Percentiles rank a stretch among this genome's conserved stretches.
Evolutionary conservation across 2,329 filamentous ascomycete genomes (phyloP).

Genomic region (Alternaria atra): DNA sequence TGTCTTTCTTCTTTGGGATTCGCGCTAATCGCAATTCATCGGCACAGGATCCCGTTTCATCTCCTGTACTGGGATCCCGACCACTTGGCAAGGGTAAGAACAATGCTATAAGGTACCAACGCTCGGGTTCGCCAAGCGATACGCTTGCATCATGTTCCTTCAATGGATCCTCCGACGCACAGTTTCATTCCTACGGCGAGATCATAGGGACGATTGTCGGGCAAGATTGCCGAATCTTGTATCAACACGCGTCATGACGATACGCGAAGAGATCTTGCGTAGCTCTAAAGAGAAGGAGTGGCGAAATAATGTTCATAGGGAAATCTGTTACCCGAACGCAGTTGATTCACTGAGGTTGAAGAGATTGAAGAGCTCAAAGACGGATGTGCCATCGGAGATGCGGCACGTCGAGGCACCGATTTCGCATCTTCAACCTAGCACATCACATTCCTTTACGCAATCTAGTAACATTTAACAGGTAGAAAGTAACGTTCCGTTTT

Average conservation of each 20-base stretch:
- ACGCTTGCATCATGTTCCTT: slow-evolving; percentile 5
- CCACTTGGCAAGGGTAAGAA: background rate
- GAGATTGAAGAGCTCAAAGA: background rate
- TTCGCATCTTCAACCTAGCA: background rate
- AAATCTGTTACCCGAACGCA: background rate
- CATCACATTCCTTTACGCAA: background rate
- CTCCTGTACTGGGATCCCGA: slow-evolving; percentile 1
- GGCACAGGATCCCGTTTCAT: slow-evolving; percentile 11
- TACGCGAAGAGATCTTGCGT: background rate
- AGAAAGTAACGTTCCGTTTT: no score
- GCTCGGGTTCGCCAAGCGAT: background rate
- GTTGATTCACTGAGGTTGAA: background rate
- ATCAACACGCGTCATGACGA: background rate
- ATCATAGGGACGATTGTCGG: background rate
- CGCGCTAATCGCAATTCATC: slow-evolving; percentile 1
- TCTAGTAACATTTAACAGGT: background rate
- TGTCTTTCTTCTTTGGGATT: background rate
- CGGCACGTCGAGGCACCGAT: background rate
- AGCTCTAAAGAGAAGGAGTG: background rate
- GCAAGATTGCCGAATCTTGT: background rate
- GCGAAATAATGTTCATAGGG: background rate
- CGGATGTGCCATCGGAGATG: background rate
- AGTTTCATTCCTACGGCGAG: background rate
- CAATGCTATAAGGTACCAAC: background rate
- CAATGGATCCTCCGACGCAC: background rate